Percentiles rank a stretch among this genome's conserved stretches.
Conservation (phyloP, 352 stramenopile genomes). For the Phytophthora fragariae region DNA sequence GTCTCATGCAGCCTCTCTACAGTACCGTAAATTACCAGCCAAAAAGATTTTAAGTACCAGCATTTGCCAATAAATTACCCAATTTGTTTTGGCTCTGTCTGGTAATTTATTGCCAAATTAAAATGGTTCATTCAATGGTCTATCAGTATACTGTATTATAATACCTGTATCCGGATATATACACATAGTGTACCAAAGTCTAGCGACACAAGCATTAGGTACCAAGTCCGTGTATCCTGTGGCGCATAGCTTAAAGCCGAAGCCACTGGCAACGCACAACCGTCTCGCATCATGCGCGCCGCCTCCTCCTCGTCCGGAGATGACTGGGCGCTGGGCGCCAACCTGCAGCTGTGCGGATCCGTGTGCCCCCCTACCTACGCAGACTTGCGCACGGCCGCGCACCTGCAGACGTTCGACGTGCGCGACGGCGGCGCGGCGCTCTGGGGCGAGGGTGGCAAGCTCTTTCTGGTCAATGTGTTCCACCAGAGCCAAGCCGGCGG, state of each 20-base stretch:
- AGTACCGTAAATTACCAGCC: too few relatives aligned
- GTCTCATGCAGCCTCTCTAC: too few relatives aligned
- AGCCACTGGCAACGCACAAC: conserved; percentile 8
- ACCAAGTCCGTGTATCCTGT: conserved; percentile 13
- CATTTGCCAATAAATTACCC: too few relatives aligned
- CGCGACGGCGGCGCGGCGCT: conserved; percentile 58
- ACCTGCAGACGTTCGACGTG: conserved; percentile 77
- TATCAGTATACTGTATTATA: too few relatives aligned
- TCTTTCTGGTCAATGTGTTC: conserved; percentile 70
- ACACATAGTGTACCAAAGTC: background rate
- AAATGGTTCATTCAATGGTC: too few relatives aligned
- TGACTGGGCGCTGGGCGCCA: conserved; percentile 61
- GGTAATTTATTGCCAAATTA: too few relatives aligned
- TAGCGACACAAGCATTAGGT: background rate
- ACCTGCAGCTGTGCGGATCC: conserved; percentile 70
- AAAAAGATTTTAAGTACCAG: too few relatives aligned
- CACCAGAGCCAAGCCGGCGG: conserved; percentile 34
- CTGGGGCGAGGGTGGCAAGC: conserved; percentile 48
- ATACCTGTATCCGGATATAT: too few relatives aligned
- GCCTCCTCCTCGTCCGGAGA: conserved; percentile 28
- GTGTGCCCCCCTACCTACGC: conserved; percentile 62
- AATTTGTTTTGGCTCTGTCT: too few relatives aligned
- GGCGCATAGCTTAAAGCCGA: background rate
- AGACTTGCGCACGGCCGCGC: conserved; percentile 55
- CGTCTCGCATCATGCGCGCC: conserved; percentile 2